Evolutionary conservation across 73 alveolate genomes (phyloP), one percentile per base, ranked within the genome.

Genomic region (Strombidium stylifer): DNA sequence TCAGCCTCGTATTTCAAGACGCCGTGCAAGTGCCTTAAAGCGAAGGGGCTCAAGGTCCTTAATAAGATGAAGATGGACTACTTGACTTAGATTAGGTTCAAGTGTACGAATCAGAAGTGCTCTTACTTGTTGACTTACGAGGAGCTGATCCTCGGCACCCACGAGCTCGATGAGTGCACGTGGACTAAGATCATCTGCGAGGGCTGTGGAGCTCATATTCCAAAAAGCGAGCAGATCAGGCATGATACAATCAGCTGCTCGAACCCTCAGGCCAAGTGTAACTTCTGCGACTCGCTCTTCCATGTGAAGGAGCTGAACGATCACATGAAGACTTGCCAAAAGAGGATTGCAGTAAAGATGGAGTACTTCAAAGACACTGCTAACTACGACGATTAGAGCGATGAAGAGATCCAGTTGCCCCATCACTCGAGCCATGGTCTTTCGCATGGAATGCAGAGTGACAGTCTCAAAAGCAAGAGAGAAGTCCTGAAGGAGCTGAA

Each of bases 181-280:
- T 53, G 3, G 28, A 53, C 31, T 7, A 53, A 31, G 37, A 28
- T 53, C n/a, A 53, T 53, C 19, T 53, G 68, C 31, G 68, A 53
- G 49, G 68, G 68, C 3, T 53, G 68, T 31, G 68, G 68, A 26
- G 18, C 68, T 27, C 48, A 49, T n/a, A 53, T 53, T 26, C 7
- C 12, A 2, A 53, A 53, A 53, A 27, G 31, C 31, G 68, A 53
- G 7, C 16, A 53, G 19, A 19, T 53, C 19, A 53, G 31, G 31
- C 68, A 53, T 53, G 68, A 53, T 3, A 11, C 68, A 26, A 34
- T 53, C 5, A 49, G 31, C 2, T 53, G 68, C 27, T 15, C 18
- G 14, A 53, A 53, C 31, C 68, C 68, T 7, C 16, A 25, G 12
- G 7, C 68, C 2, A 53, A 28, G 31, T 53, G 68, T 28, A 6